Evolutionary conservation across 352 stramenopile genomes (phyloP).

Genomic region (Globisporangium okanoganense): DNA sequence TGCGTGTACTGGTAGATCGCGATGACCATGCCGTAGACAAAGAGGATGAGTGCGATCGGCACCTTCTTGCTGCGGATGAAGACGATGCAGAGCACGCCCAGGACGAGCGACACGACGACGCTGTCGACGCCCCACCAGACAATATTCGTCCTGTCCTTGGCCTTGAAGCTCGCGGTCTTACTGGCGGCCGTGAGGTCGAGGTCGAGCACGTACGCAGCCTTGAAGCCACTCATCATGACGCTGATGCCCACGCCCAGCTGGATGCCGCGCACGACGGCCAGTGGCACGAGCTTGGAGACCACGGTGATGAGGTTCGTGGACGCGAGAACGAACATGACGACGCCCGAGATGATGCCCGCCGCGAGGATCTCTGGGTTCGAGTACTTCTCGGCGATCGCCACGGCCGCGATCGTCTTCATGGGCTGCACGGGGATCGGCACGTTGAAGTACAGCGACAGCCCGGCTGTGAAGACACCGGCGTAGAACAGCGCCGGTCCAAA

Average conservation of each 20-base stretch:
- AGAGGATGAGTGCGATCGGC: constrained; percentile 60
- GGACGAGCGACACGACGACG: constrained; percentile 58
- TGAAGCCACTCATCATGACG: constrained; percentile 84
- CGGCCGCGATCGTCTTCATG: constrained; percentile 93
- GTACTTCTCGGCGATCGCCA: constrained; percentile 84
- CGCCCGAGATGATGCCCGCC: constrained; percentile 83
- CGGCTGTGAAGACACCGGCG: constrained; percentile 84
- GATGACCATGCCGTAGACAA: constrained; percentile 67
- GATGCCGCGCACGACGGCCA: constrained; percentile 87
- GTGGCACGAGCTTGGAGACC: constrained; percentile 86
- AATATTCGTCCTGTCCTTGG: constrained; percentile 23
- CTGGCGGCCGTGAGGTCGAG: constrained; percentile 28
- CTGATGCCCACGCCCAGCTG: constrained; percentile 90
- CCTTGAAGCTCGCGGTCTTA: constrained; percentile 20
- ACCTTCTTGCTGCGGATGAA: constrained; percentile 60
- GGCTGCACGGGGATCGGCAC: constrained; percentile 94
- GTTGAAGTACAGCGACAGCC: constrained; percentile 85
- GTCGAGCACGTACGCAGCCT: constrained; percentile 46
- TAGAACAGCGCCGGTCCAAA: constrained; percentile 91
- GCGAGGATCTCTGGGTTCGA: constrained; percentile 76
- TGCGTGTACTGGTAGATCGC: constrained; percentile 55
- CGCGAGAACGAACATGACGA: constrained; percentile 68
- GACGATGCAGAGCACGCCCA: constrained; percentile 69
- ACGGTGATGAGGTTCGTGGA: constrained; percentile 88
- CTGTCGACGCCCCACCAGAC: constrained; percentile 67